Base-by-base conservation (phyloP, 208 protist genomes). In the Trypanosoma grayi region DNA sequence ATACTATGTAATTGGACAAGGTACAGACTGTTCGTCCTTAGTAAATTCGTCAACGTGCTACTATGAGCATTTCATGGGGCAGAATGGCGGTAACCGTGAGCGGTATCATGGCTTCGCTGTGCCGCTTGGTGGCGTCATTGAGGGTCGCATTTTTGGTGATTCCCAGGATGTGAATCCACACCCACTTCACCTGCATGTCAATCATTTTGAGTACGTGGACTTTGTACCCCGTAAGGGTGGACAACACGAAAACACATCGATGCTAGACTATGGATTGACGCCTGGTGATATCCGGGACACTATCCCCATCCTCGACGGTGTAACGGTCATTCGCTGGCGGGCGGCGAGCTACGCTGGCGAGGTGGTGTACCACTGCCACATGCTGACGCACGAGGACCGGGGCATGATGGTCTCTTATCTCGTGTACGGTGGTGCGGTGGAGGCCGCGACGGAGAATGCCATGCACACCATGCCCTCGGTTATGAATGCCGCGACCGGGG, bases 351-450 rank as follows among this genome's bases (percentile, higher is more conserved):
- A 81, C 65, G 53, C 47, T 4, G 88, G 88, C 7, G 86, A 95
- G 64, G 78, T 94, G 25, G 74, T 94, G 13, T 92, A 90, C 53
- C 85, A 95, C 66, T 97, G 87, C 58, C 88, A 97, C 70, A 69
- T 60, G 16, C 55, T 93, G 18, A 63, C 78, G 24, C 88, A 94
- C 60, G 85, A 92, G 56, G 88, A 97, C 51, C 66, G 60, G 14
- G 87, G 85, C 14, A 97, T 97, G 87, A 94, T 97, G 87, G 31
- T 47, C 4, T 88, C 78, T 10, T 94, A 90, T 54, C 70, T 85
- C 33, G 83, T 94, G 18, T 79, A 83, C 58, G 51, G 43, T 7
- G 14, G 27, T 24, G 11, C 18, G 9, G 22, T 10, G 7, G 27
- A 24, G 45, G 30, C 10, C 8, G 2, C 31, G 7, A 1, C 1